Conservation (phyloP, 495 filamentous ascomycete species). For the Tuber umbilicatum region DNA sequence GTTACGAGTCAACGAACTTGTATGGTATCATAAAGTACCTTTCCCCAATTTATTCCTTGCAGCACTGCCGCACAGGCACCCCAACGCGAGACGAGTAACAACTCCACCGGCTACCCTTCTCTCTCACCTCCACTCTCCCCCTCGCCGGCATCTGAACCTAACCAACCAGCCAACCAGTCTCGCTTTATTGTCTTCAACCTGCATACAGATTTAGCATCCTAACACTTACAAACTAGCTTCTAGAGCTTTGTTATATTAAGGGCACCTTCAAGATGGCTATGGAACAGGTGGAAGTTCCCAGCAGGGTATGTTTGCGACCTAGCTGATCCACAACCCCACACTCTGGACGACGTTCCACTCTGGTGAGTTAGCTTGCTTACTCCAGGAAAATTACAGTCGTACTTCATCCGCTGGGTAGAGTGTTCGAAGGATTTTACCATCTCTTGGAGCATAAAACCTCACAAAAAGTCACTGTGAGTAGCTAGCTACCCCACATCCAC, state of each 20-base stretch:
- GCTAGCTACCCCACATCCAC: slow-evolving; percentile 1
- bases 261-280: slow-evolving; percentile 54
- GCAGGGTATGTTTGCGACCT: slow-evolving; percentile 61
- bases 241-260: neutral
- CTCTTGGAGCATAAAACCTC: slow-evolving; percentile 94
- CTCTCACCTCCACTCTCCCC: neutral
- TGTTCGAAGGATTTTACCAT: slow-evolving; percentile 84
- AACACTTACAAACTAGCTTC: neutral
- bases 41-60: neutral
- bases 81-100: neutral
- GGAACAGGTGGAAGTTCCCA: slow-evolving; percentile 95
- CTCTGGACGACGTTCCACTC: slow-evolving; percentile 2
- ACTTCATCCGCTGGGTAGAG: slow-evolving; percentile 94
- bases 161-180: neutral
- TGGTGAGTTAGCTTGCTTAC: neutral
- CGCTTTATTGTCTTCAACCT: neutral
- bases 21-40: too few species aligned
- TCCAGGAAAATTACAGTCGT: slow-evolving; percentile 56
- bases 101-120: neutral
- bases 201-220: neutral
- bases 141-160: neutral
- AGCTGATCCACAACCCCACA: slow-evolving; percentile 9
- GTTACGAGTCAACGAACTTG: neutral
- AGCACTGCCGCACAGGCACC: neutral
- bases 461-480: slow-evolving; percentile 82